phyloP scores from a whole-genome alignment of 2,329 filamentous ascomycete genomes.

The Metarhizium humberi region DNA sequence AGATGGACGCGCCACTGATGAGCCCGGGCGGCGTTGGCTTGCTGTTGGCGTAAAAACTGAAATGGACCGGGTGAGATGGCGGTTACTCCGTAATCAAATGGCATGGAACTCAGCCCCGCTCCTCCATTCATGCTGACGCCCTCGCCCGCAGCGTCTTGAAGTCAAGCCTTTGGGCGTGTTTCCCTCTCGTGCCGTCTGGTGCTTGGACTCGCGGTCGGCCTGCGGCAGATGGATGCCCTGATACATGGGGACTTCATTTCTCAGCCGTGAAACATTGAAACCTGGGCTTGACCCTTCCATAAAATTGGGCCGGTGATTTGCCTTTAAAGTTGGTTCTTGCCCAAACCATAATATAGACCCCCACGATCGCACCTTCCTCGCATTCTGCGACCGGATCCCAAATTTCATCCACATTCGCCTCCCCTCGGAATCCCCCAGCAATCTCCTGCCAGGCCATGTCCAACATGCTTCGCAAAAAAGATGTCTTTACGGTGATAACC shows the following conservation, averaged over 20 bases:
- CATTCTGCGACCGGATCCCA: not conserved
- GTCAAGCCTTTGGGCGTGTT: too few relatives aligned
- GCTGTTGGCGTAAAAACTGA: not conserved
- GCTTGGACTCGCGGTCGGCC: too few relatives aligned
- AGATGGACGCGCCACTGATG: not conserved
- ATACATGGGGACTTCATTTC: too few relatives aligned
- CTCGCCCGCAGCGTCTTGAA: not conserved
- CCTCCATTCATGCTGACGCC: not conserved
- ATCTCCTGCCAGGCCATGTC: not conserved
- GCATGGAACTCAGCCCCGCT: not conserved
- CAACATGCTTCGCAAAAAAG: slow-evolving; percentile 52
- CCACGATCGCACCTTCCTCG: not conserved
- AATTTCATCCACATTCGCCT: too few relatives aligned
- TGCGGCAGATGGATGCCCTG: too few relatives aligned
- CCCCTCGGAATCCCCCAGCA: not conserved
- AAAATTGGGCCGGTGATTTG: too few relatives aligned
- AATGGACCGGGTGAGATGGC: too few relatives aligned
- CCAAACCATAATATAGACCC: not conserved
- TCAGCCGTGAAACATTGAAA: too few relatives aligned
- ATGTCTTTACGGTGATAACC: slow-evolving; percentile 58
- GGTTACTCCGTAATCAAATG: too few relatives aligned
- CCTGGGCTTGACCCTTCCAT: too few relatives aligned
- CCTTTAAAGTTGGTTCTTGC: not conserved
- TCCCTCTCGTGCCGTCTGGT: too few relatives aligned
- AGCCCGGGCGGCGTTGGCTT: not conserved